Base-by-base conservation (phyloP, 208 protist genomes). In the Acanthamoeba culbertsoni region DNA sequence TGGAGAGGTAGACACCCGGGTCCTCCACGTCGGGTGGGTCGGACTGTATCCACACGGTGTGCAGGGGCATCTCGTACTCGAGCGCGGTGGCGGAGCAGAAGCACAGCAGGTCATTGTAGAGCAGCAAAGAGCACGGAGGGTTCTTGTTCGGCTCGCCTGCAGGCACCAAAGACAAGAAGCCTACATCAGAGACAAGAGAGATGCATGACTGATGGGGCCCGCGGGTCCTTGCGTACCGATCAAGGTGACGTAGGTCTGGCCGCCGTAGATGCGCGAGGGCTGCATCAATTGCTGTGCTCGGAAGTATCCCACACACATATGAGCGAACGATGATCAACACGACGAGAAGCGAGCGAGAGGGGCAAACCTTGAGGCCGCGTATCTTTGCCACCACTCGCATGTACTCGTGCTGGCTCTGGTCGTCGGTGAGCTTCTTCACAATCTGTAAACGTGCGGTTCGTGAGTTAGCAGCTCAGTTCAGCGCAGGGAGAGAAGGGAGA, bases 391-490 rank as follows among this genome's bases (percentile, higher is more conserved):
- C 77, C 7, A 88, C 28, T 16, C 51, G 77, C 77, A 88, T 88
- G 51, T 88, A 88, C 46, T 88, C 77, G 28, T 88, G 43, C 62
- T 88, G 77, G 77, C 37, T 88, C 46, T 88, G 77, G 62, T 88
- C 77, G 37, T 88, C 77, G 28, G 43, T 62, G 23, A 88, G 46
- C 77, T 88, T 88, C 51, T 88, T 88, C 33, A 88, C 77, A 31
- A 88, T 88, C 51, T 88, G 77, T 48, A 28, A 16, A n/a, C n/a
- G n/a, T n/a, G n/a, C n/a, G n/a, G n/a, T n/a, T n/a, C n/a, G n/a
- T n/a, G n/a, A n/a, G n/a, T n/a, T n/a, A n/a, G 51, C 14, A 14
- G 23, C 14, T 59, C 51, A n/a, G 51, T 59, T n/a, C 51, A 59
- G 23, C 51, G 51, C 51, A 59, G 23, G 51, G 51, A n/a, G 14